These are phyloP conservation scores for Monosporozyma aquatica DNA, from an alignment of 805 yeast genomes.

Conservation along the genomic window DNA sequence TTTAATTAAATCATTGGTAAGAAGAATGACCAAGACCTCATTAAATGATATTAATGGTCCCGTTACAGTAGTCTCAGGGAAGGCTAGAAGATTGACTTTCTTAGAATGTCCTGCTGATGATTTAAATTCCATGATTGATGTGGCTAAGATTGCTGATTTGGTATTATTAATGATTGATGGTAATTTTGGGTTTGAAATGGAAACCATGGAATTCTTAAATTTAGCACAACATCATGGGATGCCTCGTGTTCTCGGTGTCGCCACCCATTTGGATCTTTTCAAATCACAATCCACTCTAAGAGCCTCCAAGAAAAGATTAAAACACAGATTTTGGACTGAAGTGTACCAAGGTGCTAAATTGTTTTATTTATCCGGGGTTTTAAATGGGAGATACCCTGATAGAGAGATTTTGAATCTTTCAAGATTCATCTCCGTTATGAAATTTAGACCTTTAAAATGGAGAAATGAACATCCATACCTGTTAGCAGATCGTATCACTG, in stretches of 20 bases:
- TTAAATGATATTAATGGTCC: slow-evolving; percentile 88
- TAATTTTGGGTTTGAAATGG: slow-evolving; percentile 98
- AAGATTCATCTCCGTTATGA: slow-evolving; percentile 92
- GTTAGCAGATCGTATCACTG: slow-evolving; percentile 84
- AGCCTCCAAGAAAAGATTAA: slow-evolving; percentile 82
- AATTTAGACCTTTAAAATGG: slow-evolving; percentile 98
- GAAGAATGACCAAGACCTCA: slow-evolving; percentile 80
- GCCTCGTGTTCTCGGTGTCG: slow-evolving; percentile 92
- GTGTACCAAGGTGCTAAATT: slow-evolving; percentile 97
- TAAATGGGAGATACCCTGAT: slow-evolving; percentile 96
- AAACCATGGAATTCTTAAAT: slow-evolving; percentile 96
- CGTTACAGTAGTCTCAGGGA: slow-evolving; percentile 91
- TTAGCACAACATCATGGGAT: slow-evolving; percentile 97
- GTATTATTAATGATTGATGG: slow-evolving; percentile 89
- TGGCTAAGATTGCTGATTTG: slow-evolving; percentile 90
- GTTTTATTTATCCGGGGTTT: slow-evolving; percentile 87
- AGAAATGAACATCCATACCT: slow-evolving; percentile 96
- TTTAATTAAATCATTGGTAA: slow-evolving; percentile 76
- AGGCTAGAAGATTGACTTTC: slow-evolving; percentile 83
- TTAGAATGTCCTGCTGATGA: slow-evolving; percentile 84
- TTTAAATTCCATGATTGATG: slow-evolving; percentile 89
- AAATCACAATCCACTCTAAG: slow-evolving; percentile 82
- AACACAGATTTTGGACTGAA: slow-evolving; percentile 97
- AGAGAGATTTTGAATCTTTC: slow-evolving; percentile 87
- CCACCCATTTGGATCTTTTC: slow-evolving; percentile 92